phyloP scores from a whole-genome alignment of 495 filamentous ascomycete genomes.

The Ramalina intermedia region DNA sequence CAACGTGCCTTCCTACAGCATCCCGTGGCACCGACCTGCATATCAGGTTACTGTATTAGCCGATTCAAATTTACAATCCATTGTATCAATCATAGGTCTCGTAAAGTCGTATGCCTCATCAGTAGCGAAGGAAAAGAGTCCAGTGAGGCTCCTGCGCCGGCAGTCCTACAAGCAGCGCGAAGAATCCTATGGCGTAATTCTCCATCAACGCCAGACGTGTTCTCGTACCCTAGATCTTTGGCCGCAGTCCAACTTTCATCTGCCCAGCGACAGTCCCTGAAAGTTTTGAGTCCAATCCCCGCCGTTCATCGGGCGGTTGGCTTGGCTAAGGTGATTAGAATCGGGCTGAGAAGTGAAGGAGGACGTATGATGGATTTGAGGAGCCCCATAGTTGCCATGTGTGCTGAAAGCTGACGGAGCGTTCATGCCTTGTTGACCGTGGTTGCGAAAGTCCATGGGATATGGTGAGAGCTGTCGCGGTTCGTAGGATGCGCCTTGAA shows the following conservation, averaged over 20 bases:
- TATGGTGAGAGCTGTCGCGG: slow-evolving; percentile 12
- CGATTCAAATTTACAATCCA: too few relatives aligned
- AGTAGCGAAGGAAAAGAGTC: neutral
- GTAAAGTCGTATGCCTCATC: neutral
- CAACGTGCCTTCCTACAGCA: too few relatives aligned
- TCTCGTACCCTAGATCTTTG: too few relatives aligned
- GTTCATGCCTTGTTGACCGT: slow-evolving; percentile 8
- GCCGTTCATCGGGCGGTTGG: slow-evolving; percentile 25
- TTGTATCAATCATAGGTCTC: too few relatives aligned
- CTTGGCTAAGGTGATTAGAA: slow-evolving; percentile 14
- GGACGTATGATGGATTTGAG: slow-evolving; percentile 10
- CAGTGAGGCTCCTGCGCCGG: neutral
- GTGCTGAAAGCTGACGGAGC: slow-evolving; percentile 8
- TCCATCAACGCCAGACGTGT: too few relatives aligned
- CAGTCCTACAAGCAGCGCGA: too few relatives aligned
- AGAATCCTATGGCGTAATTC: too few relatives aligned
- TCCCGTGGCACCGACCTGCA: too few relatives aligned
- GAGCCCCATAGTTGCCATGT: slow-evolving; percentile 2
- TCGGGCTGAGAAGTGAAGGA: slow-evolving; percentile 9
- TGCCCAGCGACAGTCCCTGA: slow-evolving; percentile 38
- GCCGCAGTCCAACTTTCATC: slow-evolving; percentile 12
- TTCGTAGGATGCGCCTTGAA: slow-evolving; percentile 7
- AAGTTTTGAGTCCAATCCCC: slow-evolving; percentile 33
- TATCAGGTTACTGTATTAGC: too few relatives aligned
- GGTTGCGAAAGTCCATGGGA: slow-evolving; percentile 12